A percentile compares a stretch with the other conserved stretches of the same genome.
phyloP scores from a whole-genome alignment of 2,329 filamentous ascomycete species.

The Leptographium radiaticola region DNA sequence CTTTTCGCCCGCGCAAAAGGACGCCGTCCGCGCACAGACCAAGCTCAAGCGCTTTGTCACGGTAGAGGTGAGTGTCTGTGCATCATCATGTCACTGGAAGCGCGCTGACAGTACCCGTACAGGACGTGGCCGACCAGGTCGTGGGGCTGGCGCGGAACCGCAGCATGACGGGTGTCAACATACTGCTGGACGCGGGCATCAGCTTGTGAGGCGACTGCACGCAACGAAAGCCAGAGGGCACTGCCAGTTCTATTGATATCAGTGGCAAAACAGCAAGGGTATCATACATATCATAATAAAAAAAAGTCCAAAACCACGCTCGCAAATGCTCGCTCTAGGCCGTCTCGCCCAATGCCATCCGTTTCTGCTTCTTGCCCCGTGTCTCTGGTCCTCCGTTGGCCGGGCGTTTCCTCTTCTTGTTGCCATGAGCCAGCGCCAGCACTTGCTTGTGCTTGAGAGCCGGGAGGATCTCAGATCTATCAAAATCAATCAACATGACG shows the following conservation, averaged over 20 bases:
- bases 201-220: background rate
- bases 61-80: constrained; percentile 23
- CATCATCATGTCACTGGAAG: too few species aligned
- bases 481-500: constrained; percentile 3
- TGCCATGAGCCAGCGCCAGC: too few species aligned
- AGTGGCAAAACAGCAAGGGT: too few species aligned
- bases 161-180: constrained; percentile 9
- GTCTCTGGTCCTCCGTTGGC: too few species aligned
- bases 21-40: constrained; percentile 37
- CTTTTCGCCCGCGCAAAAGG: constrained; percentile 43
- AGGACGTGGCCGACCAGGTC: constrained; percentile 6
- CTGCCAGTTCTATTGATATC: too few species aligned
- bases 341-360: too few species aligned
- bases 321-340: too few species aligned
- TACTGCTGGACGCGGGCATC: constrained; percentile 8
- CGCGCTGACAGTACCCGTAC: background rate
- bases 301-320: too few species aligned
- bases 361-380: too few species aligned
- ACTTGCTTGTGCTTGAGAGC: background rate
- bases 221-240: too few species aligned
- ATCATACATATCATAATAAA: too few species aligned
- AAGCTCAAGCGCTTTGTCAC: constrained; percentile 36
- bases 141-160: constrained; percentile 5
- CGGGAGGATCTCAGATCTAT: background rate
- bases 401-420: constrained; percentile 9